A percentile compares a stretch with the other conserved stretches of the same genome.
Conservation (phyloP, 306 rosid species). For the Begonia masoniana region DNA sequence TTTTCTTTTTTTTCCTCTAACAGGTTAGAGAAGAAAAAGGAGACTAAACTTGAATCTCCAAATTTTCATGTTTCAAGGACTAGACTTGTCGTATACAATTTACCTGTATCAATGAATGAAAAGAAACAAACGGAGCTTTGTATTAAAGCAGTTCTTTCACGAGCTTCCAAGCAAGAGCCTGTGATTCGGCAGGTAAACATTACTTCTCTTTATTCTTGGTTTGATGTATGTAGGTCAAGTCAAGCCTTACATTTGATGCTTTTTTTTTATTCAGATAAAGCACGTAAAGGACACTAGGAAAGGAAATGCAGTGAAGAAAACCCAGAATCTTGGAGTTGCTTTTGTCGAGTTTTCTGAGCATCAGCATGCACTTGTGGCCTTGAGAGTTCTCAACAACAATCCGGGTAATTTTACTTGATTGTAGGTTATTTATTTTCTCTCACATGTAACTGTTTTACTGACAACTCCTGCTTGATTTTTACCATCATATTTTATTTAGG, state of each 20-base stretch:
- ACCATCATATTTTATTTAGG: neutral
- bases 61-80: slow-evolving; percentile 86
- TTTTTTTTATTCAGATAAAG: slow-evolving; percentile 48
- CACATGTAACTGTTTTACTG: neutral
- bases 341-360: slow-evolving; percentile 91
- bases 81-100: slow-evolving; percentile 71
- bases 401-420: slow-evolving; percentile 50
- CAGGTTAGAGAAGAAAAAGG: slow-evolving; percentile 68
- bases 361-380: slow-evolving; percentile 92
- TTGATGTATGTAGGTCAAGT: neutral
- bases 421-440: neutral
- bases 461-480: neutral
- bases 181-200: slow-evolving; percentile 65
- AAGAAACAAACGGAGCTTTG: slow-evolving; percentile 71
- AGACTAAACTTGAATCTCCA: slow-evolving; percentile 82
- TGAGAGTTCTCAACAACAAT: slow-evolving; percentile 89
- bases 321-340: slow-evolving; percentile 81
- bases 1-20: slow-evolving; percentile 3
- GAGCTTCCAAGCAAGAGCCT: slow-evolving; percentile 89
- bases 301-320: slow-evolving; percentile 45
- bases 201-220: slow-evolving; percentile 6
- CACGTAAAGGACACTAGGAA: slow-evolving; percentile 67
- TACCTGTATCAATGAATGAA: slow-evolving; percentile 77
- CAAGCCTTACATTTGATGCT: neutral
- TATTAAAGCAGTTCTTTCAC: slow-evolving; percentile 67